Evolutionary conservation across 805 yeast genomes (phyloP).

Genomic region (Metschnikowia hibisci): DNA sequence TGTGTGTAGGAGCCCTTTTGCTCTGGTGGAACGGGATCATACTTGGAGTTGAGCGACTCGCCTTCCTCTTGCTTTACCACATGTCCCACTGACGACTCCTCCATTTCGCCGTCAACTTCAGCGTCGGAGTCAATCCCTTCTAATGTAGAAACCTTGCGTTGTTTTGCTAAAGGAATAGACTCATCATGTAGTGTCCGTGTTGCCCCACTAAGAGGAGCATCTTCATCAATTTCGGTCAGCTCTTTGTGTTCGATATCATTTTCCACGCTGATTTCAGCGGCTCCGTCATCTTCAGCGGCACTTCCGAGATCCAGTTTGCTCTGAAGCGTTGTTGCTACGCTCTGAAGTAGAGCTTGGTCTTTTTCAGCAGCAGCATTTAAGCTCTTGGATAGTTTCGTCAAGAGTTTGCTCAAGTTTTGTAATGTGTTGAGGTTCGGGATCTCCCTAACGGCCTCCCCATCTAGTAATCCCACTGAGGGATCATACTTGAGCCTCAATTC

Average conservation of each 20-base stretch:
- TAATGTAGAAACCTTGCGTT: conserved; percentile 8
- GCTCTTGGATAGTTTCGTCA: conserved; percentile 38
- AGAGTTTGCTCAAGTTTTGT: conserved; percentile 41
- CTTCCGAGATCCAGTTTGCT: conserved; percentile 4
- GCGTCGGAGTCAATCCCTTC: neutral
- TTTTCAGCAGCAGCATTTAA: conserved; percentile 30
- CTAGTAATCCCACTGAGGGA: conserved; percentile 54
- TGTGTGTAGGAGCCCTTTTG: conserved; percentile 43
- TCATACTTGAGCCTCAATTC: conserved; percentile 55
- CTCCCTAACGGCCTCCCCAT: conserved; percentile 50
- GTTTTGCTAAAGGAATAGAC: conserved; percentile 15
- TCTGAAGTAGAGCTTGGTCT: conserved; percentile 27
- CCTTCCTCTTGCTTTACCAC: conserved; percentile 6
- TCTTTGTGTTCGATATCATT: conserved; percentile 4
- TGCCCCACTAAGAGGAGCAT: conserved; percentile 5
- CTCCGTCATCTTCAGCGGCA: conserved; percentile 1
- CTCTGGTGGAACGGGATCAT: conserved; percentile 44
- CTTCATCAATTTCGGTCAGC: neutral
- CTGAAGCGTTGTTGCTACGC: conserved; percentile 15
- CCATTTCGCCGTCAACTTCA: neutral
- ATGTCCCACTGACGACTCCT: neutral
- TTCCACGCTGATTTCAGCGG: conserved; percentile 1
- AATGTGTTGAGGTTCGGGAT: conserved; percentile 42
- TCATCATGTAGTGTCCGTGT: conserved; percentile 12
- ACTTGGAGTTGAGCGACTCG: conserved; percentile 23